Evolutionary conservation across 176 grass and related monocot species (phyloP), one percentile per base, ranked within the genome.

Genomic region (Coix lacrymajobi): DNA sequence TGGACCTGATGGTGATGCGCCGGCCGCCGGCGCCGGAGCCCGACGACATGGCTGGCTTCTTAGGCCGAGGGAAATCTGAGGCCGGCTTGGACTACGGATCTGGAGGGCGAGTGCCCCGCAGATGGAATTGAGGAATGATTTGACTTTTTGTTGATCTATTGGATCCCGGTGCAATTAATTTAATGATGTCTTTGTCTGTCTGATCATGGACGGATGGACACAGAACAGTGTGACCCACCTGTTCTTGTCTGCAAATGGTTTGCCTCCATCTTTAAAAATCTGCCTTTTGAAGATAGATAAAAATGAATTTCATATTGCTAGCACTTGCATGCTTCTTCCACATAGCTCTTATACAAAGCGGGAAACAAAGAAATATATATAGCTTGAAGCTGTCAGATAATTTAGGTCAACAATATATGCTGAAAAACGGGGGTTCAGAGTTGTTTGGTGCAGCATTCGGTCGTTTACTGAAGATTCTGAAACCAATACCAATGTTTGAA

Each of bases 1-100:
- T 66, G 68, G 86, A 94, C 22, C 36, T 88, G 11, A 94, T 57
- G 51, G 69, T 70, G 62, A 89, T 40, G 64, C 88, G 83, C 78
- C 71, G 66, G 11, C 77, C 52, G 80, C 77, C 51, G 26, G 36
- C 26, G 38, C 56, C 48, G 33, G 49, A 6, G 72, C 16, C 30
- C 30, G 75, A n/a, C 37, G 80, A 26, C 87, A 89, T 89, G 82
- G 69, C 25, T 4, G 24, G 45, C 60, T 81, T 33, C 25, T 19
- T 17, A 25, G n/a, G 78, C 46, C 12, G 14, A 19, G 63, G 44
- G 16, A 16, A 45, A 34, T 60, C 29, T 51, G 11, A 4, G 0
- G 8, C 3, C 6, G 40, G 52, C 11, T 31, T 19, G 7, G 81
- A 25, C 39, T 15, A 29, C 60, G 69, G 58, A 80, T 74, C 77